Base-by-base conservation (phyloP, 352 stramenopile species). In the Globisporangium perplexum region DNA sequence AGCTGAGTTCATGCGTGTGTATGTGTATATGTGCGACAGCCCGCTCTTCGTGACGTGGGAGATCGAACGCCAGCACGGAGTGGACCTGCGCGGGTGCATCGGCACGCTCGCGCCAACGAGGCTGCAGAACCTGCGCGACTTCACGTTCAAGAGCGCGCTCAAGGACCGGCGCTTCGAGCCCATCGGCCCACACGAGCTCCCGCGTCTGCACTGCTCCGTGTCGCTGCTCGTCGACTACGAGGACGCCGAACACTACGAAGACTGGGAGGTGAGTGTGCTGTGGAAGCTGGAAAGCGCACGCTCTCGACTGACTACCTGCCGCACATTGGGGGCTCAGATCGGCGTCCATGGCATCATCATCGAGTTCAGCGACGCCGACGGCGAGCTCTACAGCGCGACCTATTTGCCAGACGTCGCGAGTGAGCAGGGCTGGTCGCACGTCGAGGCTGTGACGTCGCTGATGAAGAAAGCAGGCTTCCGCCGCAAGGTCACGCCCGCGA, bases 1-100 rank as follows among this genome's bases (percentile, higher is more conserved):
- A 5, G 5, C 26, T 2, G 26, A 30, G 26, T 5, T 5, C 43
- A 22, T 46, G 26, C 44, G 49, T 26, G 10, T 59, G 10, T 55
- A 26, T 41, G 18, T 55, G 18, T 26, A 6, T 31, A 31, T 18
- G 10, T 24, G 22, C 18, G 23, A 15, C 38, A 90, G 80, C 47
- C 82, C 82, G 53, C 64, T 93, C 38, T 93, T 93, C 55, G 82
- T 93, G 65, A 93, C 82, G 51, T 93, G 82, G 82, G 82, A 93
- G 68, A 86, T 82, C 50, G 82, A 92, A 57, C 59, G 71, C 38
- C 49, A 72, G 15, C 65, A 68, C 45, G 71, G 69, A 18, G 63
- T 64, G 31, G 62, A 70, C 8, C 51, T 93, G 47, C 82, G 82
- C 33, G 82, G 82, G 50, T 93, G 82, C 63, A 93, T 93, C 57